These are phyloP conservation scores for Phytophthora pistaciae DNA, from an alignment of 352 stramenopile species.

Conservation along the genomic window DNA sequence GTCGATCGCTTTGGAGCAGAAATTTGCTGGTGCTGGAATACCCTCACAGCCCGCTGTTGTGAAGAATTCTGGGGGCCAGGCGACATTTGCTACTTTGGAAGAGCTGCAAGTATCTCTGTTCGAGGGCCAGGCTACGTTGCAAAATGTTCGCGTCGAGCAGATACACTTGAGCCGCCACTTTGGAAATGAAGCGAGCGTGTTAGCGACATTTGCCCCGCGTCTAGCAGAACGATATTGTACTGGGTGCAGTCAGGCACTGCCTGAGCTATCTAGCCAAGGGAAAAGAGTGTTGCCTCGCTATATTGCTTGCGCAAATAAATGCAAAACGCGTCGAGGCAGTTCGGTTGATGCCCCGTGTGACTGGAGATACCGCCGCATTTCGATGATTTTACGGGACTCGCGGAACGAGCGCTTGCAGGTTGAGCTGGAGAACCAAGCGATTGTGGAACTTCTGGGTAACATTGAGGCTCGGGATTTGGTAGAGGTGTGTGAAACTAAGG, in stretches of 20 bases:
- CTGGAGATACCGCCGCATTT: constrained; percentile 63
- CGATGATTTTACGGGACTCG: constrained; percentile 52
- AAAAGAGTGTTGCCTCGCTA: constrained; percentile 29
- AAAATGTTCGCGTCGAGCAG: constrained; percentile 57
- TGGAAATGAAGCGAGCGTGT: constrained; percentile 33
- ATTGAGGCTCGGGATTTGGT: constrained; percentile 56
- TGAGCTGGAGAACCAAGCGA: constrained; percentile 35
- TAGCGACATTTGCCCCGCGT: constrained; percentile 35
- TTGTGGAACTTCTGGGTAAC: constrained; percentile 54
- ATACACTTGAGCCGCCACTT: constrained; percentile 43
- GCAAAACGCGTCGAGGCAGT: constrained; percentile 31
- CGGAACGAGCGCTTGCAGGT: constrained; percentile 45
- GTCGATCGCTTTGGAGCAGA: constrained; percentile 35
- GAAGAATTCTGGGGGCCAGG: background rate
- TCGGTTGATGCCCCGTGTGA: constrained; percentile 15
- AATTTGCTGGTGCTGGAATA: constrained; percentile 5
- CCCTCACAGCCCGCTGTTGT: background rate
- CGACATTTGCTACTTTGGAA: constrained; percentile 42
- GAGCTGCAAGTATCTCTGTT: constrained; percentile 38
- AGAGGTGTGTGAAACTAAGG: constrained; percentile 8
- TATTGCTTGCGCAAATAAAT: constrained; percentile 47
- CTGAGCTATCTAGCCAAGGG: constrained; percentile 26
- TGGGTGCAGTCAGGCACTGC: constrained; percentile 49
- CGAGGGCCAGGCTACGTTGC: constrained; percentile 38
- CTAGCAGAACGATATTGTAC: constrained; percentile 62